Evolutionary conservation across 768 basidiomycete species (phyloP), one percentile per base, ranked within the genome.

Genomic region (Basidioascus undulatus): DNA sequence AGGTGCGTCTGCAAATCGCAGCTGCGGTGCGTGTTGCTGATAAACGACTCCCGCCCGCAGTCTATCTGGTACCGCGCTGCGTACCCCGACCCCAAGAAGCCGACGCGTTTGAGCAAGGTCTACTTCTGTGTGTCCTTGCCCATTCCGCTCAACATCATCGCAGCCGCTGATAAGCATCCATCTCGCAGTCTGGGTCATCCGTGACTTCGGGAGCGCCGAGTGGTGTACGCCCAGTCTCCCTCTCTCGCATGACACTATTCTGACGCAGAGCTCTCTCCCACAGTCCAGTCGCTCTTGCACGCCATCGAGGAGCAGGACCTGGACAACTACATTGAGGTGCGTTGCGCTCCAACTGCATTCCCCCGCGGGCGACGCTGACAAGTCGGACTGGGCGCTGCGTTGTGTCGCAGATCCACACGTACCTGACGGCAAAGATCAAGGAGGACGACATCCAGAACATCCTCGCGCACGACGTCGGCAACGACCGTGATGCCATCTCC

Each of bases 21-120:
- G n/a, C n/a, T 26, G 32, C 36, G 18, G 0, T 9, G n/a, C 1
- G 10, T 38, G 7, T 13, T 39, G 15, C 24, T 44, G n/a, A 20
- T 16, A 16, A 9, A 27, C n/a, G 4, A 21, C 47, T 78, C 76
- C 38, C 82, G 81, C 50, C 60, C 82, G 41, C 82, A 87, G 58
- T 75, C 77, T 12, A 81, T 87, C 52, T 87, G 84, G 84, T 94
- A 92, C 62, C 76, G 83, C 43, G 77, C 87, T 77, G 89, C 86
- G 61, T 76, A 76, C 60, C 67, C 83, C 52, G 70, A 76, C 52
- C 60, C 64, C 3, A 44, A 49, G 47, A 74, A 72, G 57, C 70
- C 71, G 12, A 87, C 84, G 1, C 69, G 80, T 36, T 68, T 92
- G 31, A 78, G 76, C 37, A 92, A 94, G 62, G 78, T 70, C 36